Evolutionary conservation across 768 basidiomycete genomes (phyloP).

Genomic region (Suillus americanus): DNA sequence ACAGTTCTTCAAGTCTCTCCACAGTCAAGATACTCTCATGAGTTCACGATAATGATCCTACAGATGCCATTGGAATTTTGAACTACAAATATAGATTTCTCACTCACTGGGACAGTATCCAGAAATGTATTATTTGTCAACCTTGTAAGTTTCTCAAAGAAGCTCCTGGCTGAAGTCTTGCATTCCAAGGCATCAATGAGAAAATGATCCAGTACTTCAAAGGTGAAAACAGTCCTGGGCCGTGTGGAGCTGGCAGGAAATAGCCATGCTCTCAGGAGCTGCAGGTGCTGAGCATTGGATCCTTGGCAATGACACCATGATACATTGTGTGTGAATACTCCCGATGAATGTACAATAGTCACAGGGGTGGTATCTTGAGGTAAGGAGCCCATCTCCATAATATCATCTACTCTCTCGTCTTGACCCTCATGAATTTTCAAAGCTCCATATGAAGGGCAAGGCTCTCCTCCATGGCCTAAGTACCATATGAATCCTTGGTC

Average conservation of each 20-base stretch:
- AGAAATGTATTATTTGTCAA: slow-evolving; percentile 7
- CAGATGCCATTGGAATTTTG: no score
- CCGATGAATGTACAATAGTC: background rate
- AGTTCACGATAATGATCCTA: slow-evolving; percentile 16
- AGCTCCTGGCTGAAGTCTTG: slow-evolving; percentile 16
- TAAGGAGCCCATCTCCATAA: no score
- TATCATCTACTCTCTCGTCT: no score
- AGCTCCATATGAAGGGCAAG: slow-evolving; percentile 11
- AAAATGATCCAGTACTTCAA: slow-evolving; percentile 6
- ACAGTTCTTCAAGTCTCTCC: slow-evolving; percentile 3
- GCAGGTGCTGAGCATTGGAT: background rate
- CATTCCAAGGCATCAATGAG: slow-evolving; percentile 10
- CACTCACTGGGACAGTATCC: background rate
- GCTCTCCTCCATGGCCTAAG: slow-evolving; percentile 19
- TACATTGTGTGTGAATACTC: slow-evolving; percentile 8
- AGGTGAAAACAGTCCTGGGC: slow-evolving; percentile 10
- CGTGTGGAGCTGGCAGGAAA: slow-evolving; percentile 6
- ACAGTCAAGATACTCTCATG: slow-evolving; percentile 10
- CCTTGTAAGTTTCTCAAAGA: slow-evolving; percentile 5
- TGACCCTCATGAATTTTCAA: no score
- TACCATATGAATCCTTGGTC: slow-evolving; percentile 18
- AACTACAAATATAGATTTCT: no score
- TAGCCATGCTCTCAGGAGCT: background rate
- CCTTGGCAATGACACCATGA: slow-evolving; percentile 1
- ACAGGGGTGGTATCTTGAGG: no score